Percentiles rank a stretch among this genome's conserved stretches.
These are phyloP conservation scores for Fraxinus floribunda DNA, from an alignment of 305 asterid species.

Conservation along the genomic window DNA sequence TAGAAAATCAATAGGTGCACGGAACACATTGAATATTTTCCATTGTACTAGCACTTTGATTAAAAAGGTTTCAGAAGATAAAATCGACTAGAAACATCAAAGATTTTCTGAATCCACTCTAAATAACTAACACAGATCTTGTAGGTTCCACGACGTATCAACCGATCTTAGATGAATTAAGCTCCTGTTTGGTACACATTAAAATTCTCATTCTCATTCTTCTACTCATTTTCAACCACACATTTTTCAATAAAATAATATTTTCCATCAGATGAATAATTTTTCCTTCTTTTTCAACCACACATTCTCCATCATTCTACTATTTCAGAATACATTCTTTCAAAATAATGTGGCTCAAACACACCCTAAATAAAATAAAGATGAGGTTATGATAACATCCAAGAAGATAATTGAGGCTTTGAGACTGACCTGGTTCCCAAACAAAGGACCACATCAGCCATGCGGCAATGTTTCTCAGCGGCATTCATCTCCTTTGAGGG, in stretches of 20 bases:
- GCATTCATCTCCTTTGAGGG: conserved; percentile 15
- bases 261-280: too few species aligned
- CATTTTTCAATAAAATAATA: too few species aligned
- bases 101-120: background rate
- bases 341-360: too few species aligned
- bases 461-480: conserved; percentile 12
- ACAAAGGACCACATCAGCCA: conserved; percentile 23
- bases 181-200: too few species aligned
- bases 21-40: background rate
- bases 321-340: too few species aligned
- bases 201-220: too few species aligned
- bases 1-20: background rate
- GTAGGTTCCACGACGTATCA: background rate
- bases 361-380: background rate
- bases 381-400: background rate
- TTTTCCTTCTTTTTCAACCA: too few species aligned
- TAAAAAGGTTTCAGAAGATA: background rate
- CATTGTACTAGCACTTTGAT: background rate
- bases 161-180: background rate
- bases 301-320: too few species aligned
- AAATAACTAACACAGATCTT: background rate
- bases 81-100: background rate
- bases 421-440: conserved; percentile 23
- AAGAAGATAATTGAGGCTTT: background rate
- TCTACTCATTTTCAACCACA: too few species aligned